These are phyloP conservation scores for Ophiostoma pallidulum DNA, from an alignment of 2,329 filamentous ascomycete species.

Conservation along the genomic window DNA sequence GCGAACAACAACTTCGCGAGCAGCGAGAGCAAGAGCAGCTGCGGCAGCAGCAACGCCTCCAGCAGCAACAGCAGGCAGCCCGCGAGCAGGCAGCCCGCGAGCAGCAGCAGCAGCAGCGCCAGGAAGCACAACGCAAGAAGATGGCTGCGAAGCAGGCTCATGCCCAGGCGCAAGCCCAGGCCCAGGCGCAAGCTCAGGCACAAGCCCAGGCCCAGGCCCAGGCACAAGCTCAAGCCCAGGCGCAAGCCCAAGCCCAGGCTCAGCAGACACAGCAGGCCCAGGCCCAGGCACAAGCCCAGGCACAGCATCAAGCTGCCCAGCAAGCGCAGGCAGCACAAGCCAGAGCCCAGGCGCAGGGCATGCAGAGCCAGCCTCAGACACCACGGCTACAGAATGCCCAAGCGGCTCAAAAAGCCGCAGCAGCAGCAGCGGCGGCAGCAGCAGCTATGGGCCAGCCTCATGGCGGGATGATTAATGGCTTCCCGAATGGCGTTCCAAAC, in stretches of 20 bases:
- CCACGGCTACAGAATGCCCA: constrained; percentile 15
- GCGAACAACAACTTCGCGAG: constrained; percentile 19
- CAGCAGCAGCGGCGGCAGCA: constrained; percentile 20
- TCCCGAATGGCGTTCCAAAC: constrained; percentile 20
- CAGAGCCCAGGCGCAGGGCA: constrained; percentile 17
- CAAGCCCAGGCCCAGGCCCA: constrained; percentile 26
- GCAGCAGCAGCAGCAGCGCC: constrained; percentile 30
- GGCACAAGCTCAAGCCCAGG: constrained; percentile 2
- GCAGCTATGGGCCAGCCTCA: constrained; percentile 32
- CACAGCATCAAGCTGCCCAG: constrained; percentile 11
- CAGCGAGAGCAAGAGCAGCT: constrained; percentile 14
- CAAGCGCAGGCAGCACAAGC: constrained; percentile 15
- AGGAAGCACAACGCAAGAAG: constrained; percentile 15
- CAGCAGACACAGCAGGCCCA: constrained; percentile 9
- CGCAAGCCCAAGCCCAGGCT: constrained; percentile 18
- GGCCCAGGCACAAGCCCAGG: constrained; percentile 19
- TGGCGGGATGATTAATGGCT: constrained; percentile 34
- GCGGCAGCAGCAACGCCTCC: constrained; percentile 10
- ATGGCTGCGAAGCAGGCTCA: constrained; percentile 29
- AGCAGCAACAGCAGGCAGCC: constrained; percentile 21
- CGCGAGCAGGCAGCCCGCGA: constrained; percentile 32
- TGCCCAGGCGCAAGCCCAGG: not conserved
- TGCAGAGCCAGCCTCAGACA: constrained; percentile 16
- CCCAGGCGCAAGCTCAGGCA: constrained; percentile 2
- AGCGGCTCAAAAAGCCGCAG: constrained; percentile 19